Base-by-base conservation (phyloP, 148 eudicot genomes). In the Polygonum maritimum region DNA sequence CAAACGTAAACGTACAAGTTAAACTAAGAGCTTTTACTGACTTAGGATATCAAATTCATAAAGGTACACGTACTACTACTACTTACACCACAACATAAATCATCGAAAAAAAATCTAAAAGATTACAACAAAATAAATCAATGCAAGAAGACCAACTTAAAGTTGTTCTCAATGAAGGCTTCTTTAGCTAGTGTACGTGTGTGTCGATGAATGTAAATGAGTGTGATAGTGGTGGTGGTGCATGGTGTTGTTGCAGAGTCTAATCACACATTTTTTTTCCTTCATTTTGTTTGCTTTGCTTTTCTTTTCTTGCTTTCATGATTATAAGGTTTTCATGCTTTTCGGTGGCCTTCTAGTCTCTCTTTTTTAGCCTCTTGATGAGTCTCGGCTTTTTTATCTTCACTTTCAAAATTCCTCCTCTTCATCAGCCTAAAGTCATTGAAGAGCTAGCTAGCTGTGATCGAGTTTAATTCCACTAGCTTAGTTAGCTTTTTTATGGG, bases 181-280 rank as follows among this genome's bases (percentile, higher is more conserved):
- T 44, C 47, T 44, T 44, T 60, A 22, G 13, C 9, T 62, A 10
- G 12, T 21, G 45, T 38, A 44, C 47, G 47, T 44, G 47, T 44
- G 47, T 36, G 48, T 39, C 12, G 26, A 70, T 19, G 67, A 55
- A 52, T 35, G 69, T 52, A 55, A 7, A 21, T 6, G 40, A 54
- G 39, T 14, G 72, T 26, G 55, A 26, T 38, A 65, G 76, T n/a
- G 19, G 48, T 26, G 57, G 77, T 4, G 7, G 45, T 39, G 36
- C 60, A 76, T 45, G 14, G 89, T 78, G 90, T 89, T 21, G 94
- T 91, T 93, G 91, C 87, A 82, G 67, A 74, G 94, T 93, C 94
- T 83, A 89, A 93, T 93, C 94, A 79, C 62, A 75, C 76, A 57
- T 72, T 72, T 82, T 80, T 85, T 85, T 87, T 80, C 80, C 84